phyloP scores from a whole-genome alignment of 1,139 yeast genomes.

The Kluyveromyces sp. region DNA sequence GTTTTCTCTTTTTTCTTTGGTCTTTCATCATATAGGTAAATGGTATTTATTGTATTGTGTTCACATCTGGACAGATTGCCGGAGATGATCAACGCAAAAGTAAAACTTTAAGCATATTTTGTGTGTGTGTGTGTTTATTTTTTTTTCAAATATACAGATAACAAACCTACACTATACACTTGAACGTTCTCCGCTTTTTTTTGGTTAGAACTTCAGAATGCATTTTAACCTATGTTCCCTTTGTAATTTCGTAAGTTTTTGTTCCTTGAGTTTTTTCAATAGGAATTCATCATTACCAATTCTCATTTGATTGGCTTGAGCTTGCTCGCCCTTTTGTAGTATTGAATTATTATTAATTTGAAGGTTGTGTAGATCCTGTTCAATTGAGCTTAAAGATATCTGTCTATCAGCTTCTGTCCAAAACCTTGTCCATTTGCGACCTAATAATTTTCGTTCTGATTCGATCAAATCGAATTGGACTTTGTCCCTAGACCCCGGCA shows the following conservation, averaged over 20 bases:
- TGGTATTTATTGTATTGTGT: too few relatives aligned
- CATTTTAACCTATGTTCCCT: too few relatives aligned
- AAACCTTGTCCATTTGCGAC: neutral
- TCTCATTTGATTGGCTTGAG: neutral
- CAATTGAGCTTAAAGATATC: neutral
- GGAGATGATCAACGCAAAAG: too few relatives aligned
- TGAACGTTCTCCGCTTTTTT: too few relatives aligned
- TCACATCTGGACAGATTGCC: too few relatives aligned
- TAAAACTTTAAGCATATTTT: too few relatives aligned
- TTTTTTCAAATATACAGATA: too few relatives aligned
- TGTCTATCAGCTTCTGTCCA: neutral
- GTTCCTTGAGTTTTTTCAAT: neutral
- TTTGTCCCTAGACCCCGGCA: neutral
- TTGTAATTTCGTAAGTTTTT: neutral
- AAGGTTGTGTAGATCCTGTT: neutral
- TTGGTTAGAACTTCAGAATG: too few relatives aligned
- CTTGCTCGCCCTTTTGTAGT: neutral
- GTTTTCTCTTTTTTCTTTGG: neutral
- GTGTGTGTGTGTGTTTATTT: too few relatives aligned
- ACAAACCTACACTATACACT: too few relatives aligned
- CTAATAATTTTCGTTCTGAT: neutral
- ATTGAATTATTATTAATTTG: neutral
- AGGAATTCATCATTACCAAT: constrained; percentile 1
- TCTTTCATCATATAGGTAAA: neutral
- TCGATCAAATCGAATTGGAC: neutral